Conservation (phyloP, 495 filamentous ascomycete species). For the Penicillium psychrofluorescens region DNA sequence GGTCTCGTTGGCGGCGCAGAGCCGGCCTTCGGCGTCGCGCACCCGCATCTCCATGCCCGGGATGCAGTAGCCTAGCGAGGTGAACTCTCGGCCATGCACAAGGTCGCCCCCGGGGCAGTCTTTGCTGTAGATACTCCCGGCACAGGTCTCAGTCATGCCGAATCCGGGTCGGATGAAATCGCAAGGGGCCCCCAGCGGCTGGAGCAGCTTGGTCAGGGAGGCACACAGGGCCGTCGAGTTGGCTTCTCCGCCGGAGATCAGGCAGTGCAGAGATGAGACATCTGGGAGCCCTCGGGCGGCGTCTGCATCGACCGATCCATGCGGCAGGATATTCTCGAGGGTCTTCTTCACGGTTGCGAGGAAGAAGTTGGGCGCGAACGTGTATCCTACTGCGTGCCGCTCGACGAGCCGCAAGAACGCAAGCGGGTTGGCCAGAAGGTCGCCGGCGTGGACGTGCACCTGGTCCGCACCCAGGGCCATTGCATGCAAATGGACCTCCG, state of each 20-base stretch:
- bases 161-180: slow-evolving; percentile 41
- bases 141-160: slow-evolving; percentile 53
- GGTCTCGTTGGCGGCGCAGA: neutral
- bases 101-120: slow-evolving; percentile 29
- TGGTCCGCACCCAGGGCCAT: slow-evolving; percentile 32
- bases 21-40: neutral
- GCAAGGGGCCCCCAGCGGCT: slow-evolving; percentile 19
- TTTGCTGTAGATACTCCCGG: slow-evolving; percentile 34
- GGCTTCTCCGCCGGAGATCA: slow-evolving; percentile 35
- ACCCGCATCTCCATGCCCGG: slow-evolving; percentile 36
- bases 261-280: slow-evolving; percentile 15
- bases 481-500: slow-evolving; percentile 45
- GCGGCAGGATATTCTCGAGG: too few species aligned
- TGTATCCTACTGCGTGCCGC: slow-evolving; percentile 32
- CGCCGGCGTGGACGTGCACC: slow-evolving; percentile 35
- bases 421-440: slow-evolving; percentile 33
- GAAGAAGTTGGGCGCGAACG: slow-evolving; percentile 54
- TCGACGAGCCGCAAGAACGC: slow-evolving; percentile 34
- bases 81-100: slow-evolving; percentile 11
- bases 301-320: too few species aligned
- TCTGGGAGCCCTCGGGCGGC: slow-evolving; percentile 1
- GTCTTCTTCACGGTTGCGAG: slow-evolving; percentile 9
- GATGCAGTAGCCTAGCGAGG: slow-evolving; percentile 35
- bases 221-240: slow-evolving; percentile 23
- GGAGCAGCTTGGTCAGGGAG: slow-evolving; percentile 21